Conservation (phyloP, 1,139 yeast genomes). For the Zygoascus sp. region DNA sequence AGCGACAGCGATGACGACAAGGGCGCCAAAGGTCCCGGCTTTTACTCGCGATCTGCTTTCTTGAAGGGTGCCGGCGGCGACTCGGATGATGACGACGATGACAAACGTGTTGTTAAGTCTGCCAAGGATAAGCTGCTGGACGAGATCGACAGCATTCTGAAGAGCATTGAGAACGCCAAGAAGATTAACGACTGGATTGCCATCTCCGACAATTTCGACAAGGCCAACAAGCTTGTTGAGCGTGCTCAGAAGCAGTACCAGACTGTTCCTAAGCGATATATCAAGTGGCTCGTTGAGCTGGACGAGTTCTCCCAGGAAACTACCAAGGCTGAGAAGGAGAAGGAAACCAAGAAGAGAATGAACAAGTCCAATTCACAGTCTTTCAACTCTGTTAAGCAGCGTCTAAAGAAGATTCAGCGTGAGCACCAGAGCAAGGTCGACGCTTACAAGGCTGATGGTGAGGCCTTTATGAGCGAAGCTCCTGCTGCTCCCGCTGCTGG, state of each 20-base stretch:
- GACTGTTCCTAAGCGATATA: conserved; percentile 64
- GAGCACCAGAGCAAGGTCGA: conserved; percentile 59
- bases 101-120: conserved; percentile 78
- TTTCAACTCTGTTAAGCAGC: conserved; percentile 81
- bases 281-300: conserved; percentile 64
- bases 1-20: conserved; percentile 44
- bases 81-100: conserved; percentile 47
- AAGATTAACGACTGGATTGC: conserved; percentile 76
- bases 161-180: conserved; percentile 65
- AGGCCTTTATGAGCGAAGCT: conserved; percentile 45
- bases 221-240: conserved; percentile 59
- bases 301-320: conserved; percentile 65
- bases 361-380: conserved; percentile 85
- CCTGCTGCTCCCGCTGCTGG: conserved; percentile 25
- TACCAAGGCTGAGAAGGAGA: conserved; percentile 54
- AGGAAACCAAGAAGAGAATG: conserved; percentile 59
- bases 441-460: conserved; percentile 66
- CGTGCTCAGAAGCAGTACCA: conserved; percentile 71
- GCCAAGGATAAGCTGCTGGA: conserved; percentile 91
- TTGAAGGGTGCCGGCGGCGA: conserved; percentile 44
- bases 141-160: conserved; percentile 69
- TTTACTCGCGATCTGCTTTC: conserved; percentile 53
- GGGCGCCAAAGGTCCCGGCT: conserved; percentile 49
- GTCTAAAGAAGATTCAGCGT: conserved; percentile 75
- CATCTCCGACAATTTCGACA: conserved; percentile 72